Evolutionary conservation across 2,329 filamentous ascomycete genomes (phyloP).

Genomic region (Trichophyton schoenleinii): DNA sequence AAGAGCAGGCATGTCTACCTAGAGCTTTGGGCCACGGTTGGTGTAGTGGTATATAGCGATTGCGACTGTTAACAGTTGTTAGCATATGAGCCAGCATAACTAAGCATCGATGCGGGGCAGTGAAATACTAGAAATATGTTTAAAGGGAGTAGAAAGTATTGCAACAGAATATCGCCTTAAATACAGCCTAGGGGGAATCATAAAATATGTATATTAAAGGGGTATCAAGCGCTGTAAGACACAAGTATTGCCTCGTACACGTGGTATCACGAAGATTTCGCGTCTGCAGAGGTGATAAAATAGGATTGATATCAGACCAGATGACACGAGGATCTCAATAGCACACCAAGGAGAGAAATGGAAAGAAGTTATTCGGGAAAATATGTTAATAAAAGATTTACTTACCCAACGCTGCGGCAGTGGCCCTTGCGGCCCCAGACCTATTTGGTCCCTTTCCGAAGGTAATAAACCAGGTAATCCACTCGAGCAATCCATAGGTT

Average conservation of each 20-base stretch:
- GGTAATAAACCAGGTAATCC: constrained; percentile 29
- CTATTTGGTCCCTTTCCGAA: constrained; percentile 30
- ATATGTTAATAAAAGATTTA: constrained; percentile 14
- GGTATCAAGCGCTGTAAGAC: not conserved
- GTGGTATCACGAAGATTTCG: not conserved
- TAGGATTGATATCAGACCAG: not conserved
- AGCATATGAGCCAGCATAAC: not conserved
- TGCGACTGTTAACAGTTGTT: constrained; percentile 10
- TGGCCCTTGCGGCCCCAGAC: constrained; percentile 25
- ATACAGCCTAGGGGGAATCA: not conserved
- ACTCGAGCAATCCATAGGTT: constrained; percentile 22
- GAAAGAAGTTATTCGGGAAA: not conserved
- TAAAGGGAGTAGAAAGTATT: not conserved
- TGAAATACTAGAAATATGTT: not conserved
- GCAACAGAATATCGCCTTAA: not conserved
- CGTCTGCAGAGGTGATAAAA: not conserved
- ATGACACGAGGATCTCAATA: not conserved
- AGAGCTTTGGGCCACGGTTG: constrained; percentile 26
- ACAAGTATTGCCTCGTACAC: not conserved
- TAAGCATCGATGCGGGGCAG: not conserved
- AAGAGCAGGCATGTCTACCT: constrained; percentile 7
- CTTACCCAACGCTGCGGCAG: constrained; percentile 30
- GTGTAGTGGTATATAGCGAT: constrained; percentile 20
- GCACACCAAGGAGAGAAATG: not conserved
- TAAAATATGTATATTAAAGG: not conserved